phyloP scores from a whole-genome alignment of 805 yeast genomes.

The Cyberlindnera suaveolens region DNA sequence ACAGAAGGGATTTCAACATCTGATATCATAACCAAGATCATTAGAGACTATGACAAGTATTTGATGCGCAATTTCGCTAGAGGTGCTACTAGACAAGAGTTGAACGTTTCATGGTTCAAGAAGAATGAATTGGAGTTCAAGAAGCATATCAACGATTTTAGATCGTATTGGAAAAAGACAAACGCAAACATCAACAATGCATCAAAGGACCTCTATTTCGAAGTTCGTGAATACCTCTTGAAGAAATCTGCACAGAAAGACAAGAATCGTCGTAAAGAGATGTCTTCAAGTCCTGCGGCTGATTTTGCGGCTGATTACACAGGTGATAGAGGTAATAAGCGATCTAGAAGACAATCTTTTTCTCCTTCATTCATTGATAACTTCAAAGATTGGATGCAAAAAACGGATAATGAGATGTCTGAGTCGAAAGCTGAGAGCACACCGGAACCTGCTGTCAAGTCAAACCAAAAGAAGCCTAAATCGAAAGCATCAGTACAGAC shows the following conservation, averaged over 20 bases:
- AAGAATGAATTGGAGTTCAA: constrained; percentile 93
- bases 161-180: constrained; percentile 78
- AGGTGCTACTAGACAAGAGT: constrained; percentile 94
- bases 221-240: constrained; percentile 68
- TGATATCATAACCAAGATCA: constrained; percentile 91
- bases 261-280: constrained; percentile 3
- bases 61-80: constrained; percentile 95
- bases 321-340: constrained; percentile 40
- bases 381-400: constrained; percentile 31
- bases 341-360: constrained; percentile 5
- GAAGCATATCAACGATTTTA: constrained; percentile 82
- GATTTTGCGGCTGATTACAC: constrained; percentile 52
- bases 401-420: constrained; percentile 16
- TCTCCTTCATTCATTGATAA: constrained; percentile 25
- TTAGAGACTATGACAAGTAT: constrained; percentile 93
- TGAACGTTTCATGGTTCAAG: constrained; percentile 95
- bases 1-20: constrained; percentile 96
- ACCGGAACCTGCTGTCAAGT: constrained; percentile 2
- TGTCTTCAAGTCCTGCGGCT: constrained; percentile 10
- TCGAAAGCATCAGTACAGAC: constrained; percentile 1
- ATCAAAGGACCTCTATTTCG: constrained; percentile 78
- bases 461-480: constrained; percentile 1
- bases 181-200: constrained; percentile 62
- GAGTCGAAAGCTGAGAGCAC: constrained; percentile 4
- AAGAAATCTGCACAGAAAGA: constrained; percentile 31